These are phyloP conservation scores for Candida chilensis DNA, from an alignment of 805 yeast genomes.

Conservation along the genomic window DNA sequence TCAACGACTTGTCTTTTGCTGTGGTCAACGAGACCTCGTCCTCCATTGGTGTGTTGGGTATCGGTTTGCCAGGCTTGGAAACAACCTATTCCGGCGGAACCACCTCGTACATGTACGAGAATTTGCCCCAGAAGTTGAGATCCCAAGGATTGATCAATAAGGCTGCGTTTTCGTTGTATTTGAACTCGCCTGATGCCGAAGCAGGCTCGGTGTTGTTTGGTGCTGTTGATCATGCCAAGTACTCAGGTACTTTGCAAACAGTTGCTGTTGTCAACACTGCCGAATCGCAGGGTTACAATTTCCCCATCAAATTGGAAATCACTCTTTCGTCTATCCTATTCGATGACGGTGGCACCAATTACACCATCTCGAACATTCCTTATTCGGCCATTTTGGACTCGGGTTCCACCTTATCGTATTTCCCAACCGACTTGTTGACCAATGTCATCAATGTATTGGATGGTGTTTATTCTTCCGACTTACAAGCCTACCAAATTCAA, in stretches of 20 bases:
- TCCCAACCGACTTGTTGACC: slow-evolving; percentile 21
- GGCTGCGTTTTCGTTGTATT: slow-evolving; percentile 53
- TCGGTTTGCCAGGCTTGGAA: slow-evolving; percentile 66
- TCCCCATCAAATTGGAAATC: slow-evolving; percentile 39
- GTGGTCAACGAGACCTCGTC: slow-evolving; percentile 62
- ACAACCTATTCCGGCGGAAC: slow-evolving; percentile 33
- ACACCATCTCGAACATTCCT: slow-evolving; percentile 9
- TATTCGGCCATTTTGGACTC: slow-evolving; percentile 33
- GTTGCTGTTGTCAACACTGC: slow-evolving; percentile 42
- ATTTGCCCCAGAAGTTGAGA: slow-evolving; percentile 57
- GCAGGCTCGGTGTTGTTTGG: slow-evolving; percentile 62
- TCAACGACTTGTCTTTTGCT: slow-evolving; percentile 57
- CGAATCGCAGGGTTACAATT: slow-evolving; percentile 14
- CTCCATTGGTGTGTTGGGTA: slow-evolving; percentile 62
- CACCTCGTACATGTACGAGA: slow-evolving; percentile 38
- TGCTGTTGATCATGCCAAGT: slow-evolving; percentile 60
- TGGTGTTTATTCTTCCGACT: slow-evolving; percentile 9
- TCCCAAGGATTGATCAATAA: slow-evolving; percentile 46
- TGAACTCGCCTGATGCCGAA: slow-evolving; percentile 30
- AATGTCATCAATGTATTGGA: slow-evolving; percentile 13
- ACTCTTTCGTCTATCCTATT: slow-evolving; percentile 29
- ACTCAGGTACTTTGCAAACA: slow-evolving; percentile 37
- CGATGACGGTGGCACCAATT: slow-evolving; percentile 10
- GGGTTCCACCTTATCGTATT: slow-evolving; percentile 33
- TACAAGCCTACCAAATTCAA: slow-evolving; percentile 13